Evolutionary conservation across 2,329 filamentous ascomycete species (phyloP).

Genomic region (Penicillium hordei): DNA sequence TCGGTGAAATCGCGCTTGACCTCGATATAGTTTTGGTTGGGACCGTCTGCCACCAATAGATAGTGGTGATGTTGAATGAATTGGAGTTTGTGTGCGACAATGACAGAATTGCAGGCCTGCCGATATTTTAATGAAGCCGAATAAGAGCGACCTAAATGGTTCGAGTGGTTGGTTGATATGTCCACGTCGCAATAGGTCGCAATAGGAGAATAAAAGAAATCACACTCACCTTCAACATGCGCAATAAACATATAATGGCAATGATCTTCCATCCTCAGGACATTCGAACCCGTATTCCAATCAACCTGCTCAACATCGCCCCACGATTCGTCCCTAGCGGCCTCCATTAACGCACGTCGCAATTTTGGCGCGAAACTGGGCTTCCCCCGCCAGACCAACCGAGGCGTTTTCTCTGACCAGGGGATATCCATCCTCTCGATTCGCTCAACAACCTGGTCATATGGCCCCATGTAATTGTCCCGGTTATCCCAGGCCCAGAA

Average conservation of each 20-base stretch:
- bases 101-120: constrained; percentile 50
- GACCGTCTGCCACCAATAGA: constrained; percentile 44
- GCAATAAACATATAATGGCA: constrained; percentile 55
- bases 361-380: constrained; percentile 44
- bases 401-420: constrained; percentile 40
- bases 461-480: constrained; percentile 37
- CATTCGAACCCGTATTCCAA: constrained; percentile 43
- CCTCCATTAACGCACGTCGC: constrained; percentile 42
- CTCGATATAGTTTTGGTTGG: constrained; percentile 50
- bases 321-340: constrained; percentile 45
- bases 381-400: constrained; percentile 53
- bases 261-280: constrained; percentile 53
- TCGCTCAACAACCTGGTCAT: constrained; percentile 37
- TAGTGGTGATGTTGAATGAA: constrained; percentile 52
- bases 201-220: not conserved
- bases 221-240: constrained; percentile 51
- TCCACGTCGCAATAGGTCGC: not conserved
- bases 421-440: constrained; percentile 30
- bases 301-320: constrained; percentile 47
- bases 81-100: constrained; percentile 49
- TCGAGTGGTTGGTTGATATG: not conserved
- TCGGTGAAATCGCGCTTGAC: constrained; percentile 58
- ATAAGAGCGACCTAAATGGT: constrained; percentile 41
- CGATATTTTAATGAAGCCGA: constrained; percentile 54
- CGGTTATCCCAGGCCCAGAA: constrained; percentile 51